Evolutionary conservation across 2,329 filamentous ascomycete genomes (phyloP).

Genomic region (Ceratocystis diversiconidia): DNA sequence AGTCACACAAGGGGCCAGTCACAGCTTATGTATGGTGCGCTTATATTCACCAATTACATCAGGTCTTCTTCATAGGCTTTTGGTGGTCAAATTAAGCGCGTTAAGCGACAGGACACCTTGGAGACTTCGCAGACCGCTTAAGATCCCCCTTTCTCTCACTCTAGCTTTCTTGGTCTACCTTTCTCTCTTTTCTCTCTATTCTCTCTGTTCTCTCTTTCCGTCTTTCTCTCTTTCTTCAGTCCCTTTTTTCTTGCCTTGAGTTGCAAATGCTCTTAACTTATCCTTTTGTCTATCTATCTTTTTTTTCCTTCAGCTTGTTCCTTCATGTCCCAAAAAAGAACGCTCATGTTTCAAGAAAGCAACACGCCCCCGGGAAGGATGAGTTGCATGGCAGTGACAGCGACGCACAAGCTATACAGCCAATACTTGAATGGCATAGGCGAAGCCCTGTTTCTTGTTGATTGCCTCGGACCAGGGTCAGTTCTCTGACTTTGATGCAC

Average conservation of each 20-base stretch:
- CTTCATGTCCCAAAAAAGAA: conserved; percentile 8
- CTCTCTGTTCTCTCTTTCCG: background rate
- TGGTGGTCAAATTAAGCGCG: background rate
- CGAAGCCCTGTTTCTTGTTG: background rate
- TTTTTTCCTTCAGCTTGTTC: background rate
- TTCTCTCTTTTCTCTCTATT: background rate
- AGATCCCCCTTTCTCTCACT: background rate
- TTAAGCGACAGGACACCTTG: background rate
- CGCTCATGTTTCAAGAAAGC: conserved; percentile 1
- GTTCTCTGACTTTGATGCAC: background rate
- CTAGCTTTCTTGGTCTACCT: background rate
- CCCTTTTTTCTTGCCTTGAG: background rate
- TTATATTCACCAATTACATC: background rate
- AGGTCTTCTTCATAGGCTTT: background rate
- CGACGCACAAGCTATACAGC: conserved; percentile 10
- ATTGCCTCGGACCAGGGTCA: background rate
- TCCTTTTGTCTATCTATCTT: background rate
- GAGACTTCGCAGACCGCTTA: background rate
- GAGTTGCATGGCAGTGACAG: conserved; percentile 10
- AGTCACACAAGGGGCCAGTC: background rate
- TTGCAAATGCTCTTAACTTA: no score
- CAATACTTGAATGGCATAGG: background rate
- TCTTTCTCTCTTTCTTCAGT: background rate
- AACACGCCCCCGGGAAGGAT: conserved; percentile 1
- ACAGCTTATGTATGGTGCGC: background rate